phyloP scores from a whole-genome alignment of 768 basidiomycete species.

The Trametopsis cervina region DNA sequence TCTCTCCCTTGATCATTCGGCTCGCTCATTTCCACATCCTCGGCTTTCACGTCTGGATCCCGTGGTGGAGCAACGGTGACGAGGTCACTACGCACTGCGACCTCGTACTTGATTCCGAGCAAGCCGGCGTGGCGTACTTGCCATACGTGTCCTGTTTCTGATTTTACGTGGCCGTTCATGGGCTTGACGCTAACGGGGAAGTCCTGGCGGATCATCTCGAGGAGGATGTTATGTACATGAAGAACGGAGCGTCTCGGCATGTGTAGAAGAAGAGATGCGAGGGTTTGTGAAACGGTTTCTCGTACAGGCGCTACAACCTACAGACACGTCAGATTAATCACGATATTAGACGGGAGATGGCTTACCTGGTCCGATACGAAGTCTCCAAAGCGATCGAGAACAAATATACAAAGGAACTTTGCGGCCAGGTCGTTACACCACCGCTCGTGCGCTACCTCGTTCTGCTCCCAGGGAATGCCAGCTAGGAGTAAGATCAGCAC shows the following conservation, averaged over 20 bases:
- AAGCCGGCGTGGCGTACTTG: conserved; percentile 97
- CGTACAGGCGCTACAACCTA: conserved; percentile 92
- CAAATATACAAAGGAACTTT: conserved; percentile 82
- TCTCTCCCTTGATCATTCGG: conserved; percentile 33
- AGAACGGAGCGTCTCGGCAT: conserved; percentile 78
- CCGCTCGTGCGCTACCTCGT: conserved; percentile 62
- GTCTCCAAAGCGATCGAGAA: conserved; percentile 96
- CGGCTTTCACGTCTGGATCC: conserved; percentile 7
- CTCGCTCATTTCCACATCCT: conserved; percentile 13
- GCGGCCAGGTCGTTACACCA: conserved; percentile 90
- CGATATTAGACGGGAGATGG: too few relatives aligned
- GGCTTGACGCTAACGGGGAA: conserved; percentile 42
- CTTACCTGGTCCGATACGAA: conserved; percentile 86
- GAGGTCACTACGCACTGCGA: conserved; percentile 85
- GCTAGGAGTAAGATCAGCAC: conserved; percentile 35
- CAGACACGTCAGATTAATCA: too few relatives aligned
- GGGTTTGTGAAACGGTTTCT: conserved; percentile 91
- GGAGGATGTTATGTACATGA: conserved; percentile 75
- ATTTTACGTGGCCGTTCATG: conserved; percentile 22
- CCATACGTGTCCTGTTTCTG: conserved; percentile 68
- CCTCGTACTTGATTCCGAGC: conserved; percentile 95
- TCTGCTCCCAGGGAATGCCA: conserved; percentile 44
- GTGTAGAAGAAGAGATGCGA: conserved; percentile 82
- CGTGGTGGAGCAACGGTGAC: conserved; percentile 36
- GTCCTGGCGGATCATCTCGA: conserved; percentile 92